phyloP scores from a whole-genome alignment of 352 stramenopile genomes.

The Phytopythium aichiense region DNA sequence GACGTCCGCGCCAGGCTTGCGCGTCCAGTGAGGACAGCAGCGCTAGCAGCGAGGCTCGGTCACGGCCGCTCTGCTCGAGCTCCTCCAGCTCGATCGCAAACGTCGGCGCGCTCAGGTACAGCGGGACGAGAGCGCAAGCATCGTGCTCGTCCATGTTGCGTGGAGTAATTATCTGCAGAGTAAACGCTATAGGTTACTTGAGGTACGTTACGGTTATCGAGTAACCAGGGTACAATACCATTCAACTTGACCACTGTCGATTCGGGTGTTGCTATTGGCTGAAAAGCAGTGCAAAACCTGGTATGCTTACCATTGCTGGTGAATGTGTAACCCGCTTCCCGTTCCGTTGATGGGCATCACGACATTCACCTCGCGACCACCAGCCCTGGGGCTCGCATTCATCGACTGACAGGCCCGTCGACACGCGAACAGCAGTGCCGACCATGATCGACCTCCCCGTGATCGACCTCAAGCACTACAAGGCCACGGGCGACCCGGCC shows the following conservation, averaged over 20 bases:
- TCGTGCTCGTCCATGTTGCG: not conserved
- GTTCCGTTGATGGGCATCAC: not conserved
- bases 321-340: not conserved
- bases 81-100: slow-evolving; percentile 91
- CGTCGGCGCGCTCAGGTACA: slow-evolving; percentile 5
- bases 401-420: not conserved
- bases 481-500: slow-evolving; percentile 52
- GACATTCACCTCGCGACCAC: not conserved
- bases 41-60: slow-evolving; percentile 34
- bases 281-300: too few relatives aligned
- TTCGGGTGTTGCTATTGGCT: too few relatives aligned
- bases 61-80: slow-evolving; percentile 87
- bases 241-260: too few relatives aligned
- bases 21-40: slow-evolving; percentile 14
- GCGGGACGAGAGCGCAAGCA: not conserved
- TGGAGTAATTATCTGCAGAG: too few relatives aligned
- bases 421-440: not conserved
- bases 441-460: slow-evolving; percentile 75
- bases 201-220: too few relatives aligned
- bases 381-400: slow-evolving; percentile 8
- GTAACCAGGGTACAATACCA: too few relatives aligned
- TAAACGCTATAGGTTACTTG: too few relatives aligned
- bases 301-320: slow-evolving; percentile 2
- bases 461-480: slow-evolving; percentile 81
- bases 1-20: not conserved